phyloP scores from a whole-genome alignment of 2,329 filamentous ascomycete species.

The Fusarium foetens region DNA sequence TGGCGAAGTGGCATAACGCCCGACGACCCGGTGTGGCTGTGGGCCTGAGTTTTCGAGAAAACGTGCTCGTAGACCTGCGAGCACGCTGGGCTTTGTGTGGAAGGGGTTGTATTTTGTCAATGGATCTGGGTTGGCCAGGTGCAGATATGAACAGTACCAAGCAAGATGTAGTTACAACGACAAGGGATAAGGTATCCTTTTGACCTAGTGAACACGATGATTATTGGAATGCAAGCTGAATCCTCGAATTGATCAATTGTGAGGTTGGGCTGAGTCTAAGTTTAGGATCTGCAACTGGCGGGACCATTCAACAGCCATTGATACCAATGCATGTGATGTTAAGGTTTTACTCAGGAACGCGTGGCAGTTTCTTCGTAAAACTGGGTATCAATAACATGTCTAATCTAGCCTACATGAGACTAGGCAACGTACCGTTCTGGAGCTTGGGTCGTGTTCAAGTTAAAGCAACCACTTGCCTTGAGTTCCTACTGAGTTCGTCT shows the following conservation, averaged over 20 bases:
- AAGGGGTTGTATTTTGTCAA: conserved; percentile 17
- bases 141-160: conserved; percentile 32
- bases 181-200: conserved; percentile 28
- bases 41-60: conserved; percentile 22
- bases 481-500: not conserved
- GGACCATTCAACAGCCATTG: conserved; percentile 1
- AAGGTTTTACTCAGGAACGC: conserved; percentile 27
- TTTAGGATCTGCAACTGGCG: conserved; percentile 12
- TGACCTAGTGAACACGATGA: conserved; percentile 40
- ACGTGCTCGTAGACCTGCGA: conserved; percentile 13
- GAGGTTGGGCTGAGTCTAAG: not conserved
- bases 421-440: not conserved
- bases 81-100: conserved; percentile 18
- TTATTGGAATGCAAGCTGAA: conserved; percentile 41
- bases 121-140: conserved; percentile 25
- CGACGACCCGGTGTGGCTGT: conserved; percentile 2
- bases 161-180: conserved; percentile 34
- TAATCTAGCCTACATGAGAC: conserved; percentile 17
- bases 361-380: conserved; percentile 23
- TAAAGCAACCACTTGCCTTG: not conserved
- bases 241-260: not conserved
- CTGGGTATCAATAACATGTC: conserved; percentile 27
- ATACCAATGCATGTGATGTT: not conserved
- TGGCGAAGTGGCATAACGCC: conserved; percentile 16
- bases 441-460: not conserved